Evolutionary conservation across 2,329 filamentous ascomycete species (phyloP), one percentile per base, ranked within the genome.

Genomic region (Dothistroma pini): DNA sequence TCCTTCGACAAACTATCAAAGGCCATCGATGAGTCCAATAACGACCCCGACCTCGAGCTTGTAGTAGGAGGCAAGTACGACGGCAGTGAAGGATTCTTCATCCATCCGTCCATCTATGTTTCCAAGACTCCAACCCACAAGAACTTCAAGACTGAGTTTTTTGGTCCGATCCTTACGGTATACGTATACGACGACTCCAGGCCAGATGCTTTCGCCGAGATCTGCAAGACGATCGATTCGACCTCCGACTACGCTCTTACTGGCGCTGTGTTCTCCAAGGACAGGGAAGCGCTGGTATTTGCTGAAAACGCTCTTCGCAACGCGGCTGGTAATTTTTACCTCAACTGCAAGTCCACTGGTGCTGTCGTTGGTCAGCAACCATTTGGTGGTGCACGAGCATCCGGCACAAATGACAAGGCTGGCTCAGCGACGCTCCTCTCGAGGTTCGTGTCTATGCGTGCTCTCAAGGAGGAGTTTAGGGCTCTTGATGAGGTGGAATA

Each of bases 31-130:
- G 85, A 84, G 34, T 89, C 91, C n/a, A 91, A 91, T 78, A 81
- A 82, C 9, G 91, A 96, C 75, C 77, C 80, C 9, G 85, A 89
- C 66, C 83, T 96, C 14, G 83, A 89, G 74, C 81, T 93, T 2
- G 75, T 96, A 16, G 84, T 83, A 1, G 92, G 91, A 49, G 91
- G 91, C 65, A 87, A 83, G 68, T 89, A 93, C 75, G 89, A 95
- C 75, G 84, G 84, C 58, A 87, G 84, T 68, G 87, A 87, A 77
- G 91, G 91, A 64, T 96, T 89, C 82, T 96, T 86, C 78, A 85
- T 96, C 72, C 83, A 90, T 75, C 91, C 91, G 7, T 96, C 91
- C 64, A 83, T 96, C 72, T 96, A 93, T 81, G 78, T 82, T 64
- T 89, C 90, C 55, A 86, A 81, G 55, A 88, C 90, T 78, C 87